These are phyloP conservation scores for Penicillium tannophilum DNA, from an alignment of 495 filamentous ascomycete species.

Conservation along the genomic window DNA sequence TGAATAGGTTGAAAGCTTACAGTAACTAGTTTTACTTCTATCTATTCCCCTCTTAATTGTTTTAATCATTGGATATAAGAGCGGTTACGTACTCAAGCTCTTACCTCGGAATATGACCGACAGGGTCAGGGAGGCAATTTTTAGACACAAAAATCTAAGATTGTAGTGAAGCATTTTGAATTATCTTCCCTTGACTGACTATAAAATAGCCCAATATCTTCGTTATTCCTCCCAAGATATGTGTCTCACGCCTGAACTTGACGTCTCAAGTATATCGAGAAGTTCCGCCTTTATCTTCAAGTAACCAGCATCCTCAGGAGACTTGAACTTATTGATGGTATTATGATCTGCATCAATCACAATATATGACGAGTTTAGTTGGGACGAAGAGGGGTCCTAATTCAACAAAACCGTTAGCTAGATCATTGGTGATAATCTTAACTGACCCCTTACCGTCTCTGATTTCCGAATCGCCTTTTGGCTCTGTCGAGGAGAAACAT, in stretches of 20 bases:
- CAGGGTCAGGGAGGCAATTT: too few relatives aligned
- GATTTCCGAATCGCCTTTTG: neutral
- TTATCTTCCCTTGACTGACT: too few relatives aligned
- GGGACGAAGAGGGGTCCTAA: neutral
- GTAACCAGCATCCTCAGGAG: slow-evolving; percentile 9
- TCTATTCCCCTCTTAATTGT: too few relatives aligned
- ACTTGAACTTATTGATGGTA: slow-evolving; percentile 18
- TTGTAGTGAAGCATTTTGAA: too few relatives aligned
- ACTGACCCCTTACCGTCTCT: slow-evolving; percentile 4
- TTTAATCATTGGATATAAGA: too few relatives aligned
- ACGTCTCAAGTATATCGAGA: neutral
- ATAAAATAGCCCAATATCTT: neutral
- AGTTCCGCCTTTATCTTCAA: slow-evolving; percentile 11
- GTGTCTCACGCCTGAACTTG: neutral
- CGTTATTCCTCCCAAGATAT: neutral
- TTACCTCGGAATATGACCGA: too few relatives aligned
- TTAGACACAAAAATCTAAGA: too few relatives aligned
- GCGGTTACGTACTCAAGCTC: too few relatives aligned
- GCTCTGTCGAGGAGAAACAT: slow-evolving; percentile 4
- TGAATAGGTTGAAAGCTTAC: too few relatives aligned
- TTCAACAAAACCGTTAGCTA: neutral
- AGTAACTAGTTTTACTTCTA: too few relatives aligned
- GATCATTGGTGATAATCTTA: neutral
- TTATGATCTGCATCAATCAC: slow-evolving; percentile 11
- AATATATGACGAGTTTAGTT: slow-evolving; percentile 9